Conservation (phyloP, 306 rosid species). For the Gynostemma pentaphyllum region DNA sequence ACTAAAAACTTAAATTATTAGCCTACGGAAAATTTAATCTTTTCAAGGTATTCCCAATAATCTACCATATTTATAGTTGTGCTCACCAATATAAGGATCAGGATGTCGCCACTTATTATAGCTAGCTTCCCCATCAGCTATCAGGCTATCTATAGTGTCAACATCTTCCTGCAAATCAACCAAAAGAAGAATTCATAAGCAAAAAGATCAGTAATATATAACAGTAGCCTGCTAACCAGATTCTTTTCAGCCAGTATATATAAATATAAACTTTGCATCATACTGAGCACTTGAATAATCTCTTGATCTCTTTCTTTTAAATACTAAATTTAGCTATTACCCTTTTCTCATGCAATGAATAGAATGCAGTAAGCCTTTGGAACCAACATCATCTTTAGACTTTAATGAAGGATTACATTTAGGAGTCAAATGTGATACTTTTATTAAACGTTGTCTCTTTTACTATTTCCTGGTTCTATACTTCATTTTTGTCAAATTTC, state of each 20-base stretch:
- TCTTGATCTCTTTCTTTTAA: background rate
- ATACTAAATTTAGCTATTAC: too few relatives aligned
- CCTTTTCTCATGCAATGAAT: too few relatives aligned
- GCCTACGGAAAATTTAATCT: too few relatives aligned
- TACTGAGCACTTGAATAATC: background rate
- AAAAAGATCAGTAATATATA: background rate
- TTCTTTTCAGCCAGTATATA: background rate
- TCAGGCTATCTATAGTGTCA: slow-evolving; percentile 73
- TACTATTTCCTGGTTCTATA: too few relatives aligned
- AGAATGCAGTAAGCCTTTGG: too few relatives aligned
- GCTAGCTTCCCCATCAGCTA: slow-evolving; percentile 56
- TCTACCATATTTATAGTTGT: background rate
- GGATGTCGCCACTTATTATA: slow-evolving; percentile 94
- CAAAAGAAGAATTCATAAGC: slow-evolving; percentile 9
- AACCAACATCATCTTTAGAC: too few relatives aligned
- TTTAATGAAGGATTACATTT: too few relatives aligned
- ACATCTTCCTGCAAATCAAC: slow-evolving; percentile 49
- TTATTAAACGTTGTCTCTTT: too few relatives aligned
- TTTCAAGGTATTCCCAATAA: too few relatives aligned
- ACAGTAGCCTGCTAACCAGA: background rate
- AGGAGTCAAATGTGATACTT: too few relatives aligned
- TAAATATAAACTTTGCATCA: background rate
- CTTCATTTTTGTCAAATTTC: too few relatives aligned
- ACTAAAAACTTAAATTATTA: too few relatives aligned
- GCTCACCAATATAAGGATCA: slow-evolving; percentile 85